Evolutionary conservation across 495 filamentous ascomycete species (phyloP), one percentile per base, ranked within the genome.

Genomic region (Clohesyomyces aquaticus): DNA sequence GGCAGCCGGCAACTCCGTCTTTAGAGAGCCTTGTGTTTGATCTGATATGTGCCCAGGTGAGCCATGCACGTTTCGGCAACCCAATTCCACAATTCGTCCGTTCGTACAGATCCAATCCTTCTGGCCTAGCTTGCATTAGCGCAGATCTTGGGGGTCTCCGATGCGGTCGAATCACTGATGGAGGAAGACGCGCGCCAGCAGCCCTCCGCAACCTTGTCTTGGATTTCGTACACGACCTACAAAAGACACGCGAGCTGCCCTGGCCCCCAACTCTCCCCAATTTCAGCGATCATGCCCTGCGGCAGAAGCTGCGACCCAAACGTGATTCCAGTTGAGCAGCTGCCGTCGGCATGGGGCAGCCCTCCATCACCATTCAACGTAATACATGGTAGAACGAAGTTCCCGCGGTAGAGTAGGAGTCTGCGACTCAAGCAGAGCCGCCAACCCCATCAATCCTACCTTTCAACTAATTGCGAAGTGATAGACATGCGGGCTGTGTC

Each of bases 81-180:
- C 14, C 32, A 6, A 38, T 6, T 38, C 32, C 32, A 38, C 32
- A 38, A 38, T 23, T 23, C 45, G 45, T 48, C 45, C 45, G 22
- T 9, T 12, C 11, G 10, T 22, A 18, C 4, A n/a, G 4, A 25
- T 22, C 18, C 56, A 46, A 55, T 35, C 55, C 63, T 61, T 28
- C 57, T 66, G 32, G 57, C 18, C 35, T 66, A 61, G 57, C 48
- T 57, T 66, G 63, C 63, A 66, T 66, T 66, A 66, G 61, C 45
- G 61, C 46, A 52, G 50, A 56, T 50, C 50, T 57, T 22, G 19
- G 28, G n/a, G 28, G 18, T 19, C 47, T 45, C 16, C 22, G 4
- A 16, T 52, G 32, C 6, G 58, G 19, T 25, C 45, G 28, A 21
- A 38, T 59, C 22, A n/a, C 23, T 19, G 28, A 41, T 19, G 29